phyloP scores from a whole-genome alignment of 352 stramenopile species.

The Globisporangium solare region DNA sequence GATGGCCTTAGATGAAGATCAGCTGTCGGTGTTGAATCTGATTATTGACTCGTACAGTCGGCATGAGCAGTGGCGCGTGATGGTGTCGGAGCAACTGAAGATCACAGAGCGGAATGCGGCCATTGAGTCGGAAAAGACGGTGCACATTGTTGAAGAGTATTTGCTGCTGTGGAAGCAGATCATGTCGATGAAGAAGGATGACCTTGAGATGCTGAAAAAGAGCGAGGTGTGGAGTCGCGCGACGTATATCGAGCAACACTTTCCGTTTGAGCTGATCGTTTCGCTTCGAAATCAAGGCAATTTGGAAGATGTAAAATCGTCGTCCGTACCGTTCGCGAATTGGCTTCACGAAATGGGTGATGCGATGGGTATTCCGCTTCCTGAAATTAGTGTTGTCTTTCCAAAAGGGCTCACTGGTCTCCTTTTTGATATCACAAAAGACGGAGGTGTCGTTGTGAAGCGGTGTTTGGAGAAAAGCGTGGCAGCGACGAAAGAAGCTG shows the following conservation, averaged over 20 bases:
- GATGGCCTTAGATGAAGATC: slow-evolving; percentile 77
- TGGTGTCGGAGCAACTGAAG: slow-evolving; percentile 69
- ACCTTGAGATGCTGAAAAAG: slow-evolving; percentile 61
- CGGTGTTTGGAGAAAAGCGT: slow-evolving; percentile 43
- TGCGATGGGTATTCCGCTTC: slow-evolving; percentile 70
- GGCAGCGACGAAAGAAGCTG: slow-evolving; percentile 52
- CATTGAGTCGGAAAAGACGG: slow-evolving; percentile 37
- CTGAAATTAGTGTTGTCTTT: slow-evolving; percentile 79
- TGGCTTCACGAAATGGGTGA: slow-evolving; percentile 64
- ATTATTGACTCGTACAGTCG: slow-evolving; percentile 65
- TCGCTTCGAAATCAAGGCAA: slow-evolving; percentile 72
- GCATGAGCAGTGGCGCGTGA: slow-evolving; percentile 71
- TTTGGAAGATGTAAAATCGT: slow-evolving; percentile 33
- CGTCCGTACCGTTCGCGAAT: slow-evolving; percentile 39
- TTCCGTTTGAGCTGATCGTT: slow-evolving; percentile 74
- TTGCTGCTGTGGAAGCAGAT: slow-evolving; percentile 65
- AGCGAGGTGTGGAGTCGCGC: slow-evolving; percentile 47
- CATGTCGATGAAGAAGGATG: slow-evolving; percentile 54
- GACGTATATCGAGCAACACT: slow-evolving; percentile 54
- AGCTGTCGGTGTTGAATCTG: slow-evolving; percentile 72
- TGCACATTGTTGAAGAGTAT: slow-evolving; percentile 57
- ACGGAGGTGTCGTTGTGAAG: slow-evolving; percentile 40
- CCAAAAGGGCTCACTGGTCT: slow-evolving; percentile 58
- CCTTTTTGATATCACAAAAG: slow-evolving; percentile 39
- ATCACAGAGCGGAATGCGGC: slow-evolving; percentile 44